Evolutionary conservation across 345 rosid genomes (phyloP), one percentile per base, ranked within the genome.

Genomic region (Hibiscus tridactylites): DNA sequence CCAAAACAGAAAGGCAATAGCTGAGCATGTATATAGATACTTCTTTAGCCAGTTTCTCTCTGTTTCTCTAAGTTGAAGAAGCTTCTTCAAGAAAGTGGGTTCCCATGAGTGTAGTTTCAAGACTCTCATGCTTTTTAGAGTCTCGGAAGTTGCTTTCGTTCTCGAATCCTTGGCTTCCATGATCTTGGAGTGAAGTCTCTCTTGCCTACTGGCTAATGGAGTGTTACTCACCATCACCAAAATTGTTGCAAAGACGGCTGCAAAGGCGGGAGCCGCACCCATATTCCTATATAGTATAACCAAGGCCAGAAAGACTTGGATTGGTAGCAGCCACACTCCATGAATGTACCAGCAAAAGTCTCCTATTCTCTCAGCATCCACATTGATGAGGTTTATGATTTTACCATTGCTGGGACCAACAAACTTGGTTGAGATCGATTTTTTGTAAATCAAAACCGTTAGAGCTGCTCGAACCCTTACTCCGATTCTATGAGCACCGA

Each of bases 341-440:
- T 90, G 96, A 67, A 90, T 79, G 70, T 83, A 76, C 79, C 72
- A 77, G 73, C 81, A 83, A 72, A 90, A 86, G 47, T 90, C 96
- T n/a, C 89, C 96, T 42, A 86, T 78, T 71, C 85, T 84, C 63
- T 90, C 93, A 0, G 82, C 86, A 68, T 90, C 96, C 15, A 85
- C 88, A 68, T 85, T 85, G 74, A 88, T 84, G 74, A 86, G 70
- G 72, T 90, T 88, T 56, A 81, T 76, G 31, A 81, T 83, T 73
- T 76, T 85, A 15, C 96, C 93, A 65, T 72, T 77, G 71, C 83
- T 80, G 2, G 79, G 63, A 64, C 86, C 79, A 1, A 74, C 71
- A 70, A 78, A 81, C 73, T 80, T 83, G 71, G 81, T 76, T 2
- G 84, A 84, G 4, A 86, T 72, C 71, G 87, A 83, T 71, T 82